phyloP scores from a whole-genome alignment of 345 rosid species.

The Eucalyptus leucophloia region DNA sequence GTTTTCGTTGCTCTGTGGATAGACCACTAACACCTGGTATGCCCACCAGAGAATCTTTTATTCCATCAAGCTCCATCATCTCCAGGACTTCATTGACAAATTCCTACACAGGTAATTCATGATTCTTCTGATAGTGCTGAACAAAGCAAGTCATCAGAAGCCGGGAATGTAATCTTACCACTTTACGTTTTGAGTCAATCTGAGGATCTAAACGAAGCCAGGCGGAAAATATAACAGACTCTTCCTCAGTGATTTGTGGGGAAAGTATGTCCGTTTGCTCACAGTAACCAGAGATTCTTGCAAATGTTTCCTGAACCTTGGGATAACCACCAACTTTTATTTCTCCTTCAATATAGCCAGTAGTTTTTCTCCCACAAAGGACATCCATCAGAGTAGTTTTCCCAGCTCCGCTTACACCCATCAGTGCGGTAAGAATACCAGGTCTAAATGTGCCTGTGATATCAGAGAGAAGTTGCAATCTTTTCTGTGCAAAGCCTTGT shows the following conservation, averaged over 20 bases:
- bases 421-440: constrained; percentile 67
- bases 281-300: constrained; percentile 76
- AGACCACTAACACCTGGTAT: constrained; percentile 47
- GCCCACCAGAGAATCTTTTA: constrained; percentile 63
- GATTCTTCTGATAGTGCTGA: not conserved
- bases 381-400: not conserved
- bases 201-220: constrained; percentile 64
- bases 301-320: constrained; percentile 65
- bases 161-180: constrained; percentile 7
- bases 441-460: constrained; percentile 65
- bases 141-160: not conserved
- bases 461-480: constrained; percentile 46
- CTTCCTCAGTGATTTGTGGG: constrained; percentile 55
- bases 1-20: constrained; percentile 71
- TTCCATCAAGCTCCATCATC: constrained; percentile 58
- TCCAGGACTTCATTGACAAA: constrained; percentile 67
- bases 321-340: constrained; percentile 52
- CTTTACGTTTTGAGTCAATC: constrained; percentile 38
- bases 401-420: constrained; percentile 91
- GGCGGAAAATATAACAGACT: constrained; percentile 62
- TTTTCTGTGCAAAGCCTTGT: constrained; percentile 29
- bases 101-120: constrained; percentile 14
- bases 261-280: constrained; percentile 83
- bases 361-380: constrained; percentile 62
- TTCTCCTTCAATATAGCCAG: constrained; percentile 62